Conservation (phyloP, 345 rosid species). For the Lumnitzera littorea region DNA sequence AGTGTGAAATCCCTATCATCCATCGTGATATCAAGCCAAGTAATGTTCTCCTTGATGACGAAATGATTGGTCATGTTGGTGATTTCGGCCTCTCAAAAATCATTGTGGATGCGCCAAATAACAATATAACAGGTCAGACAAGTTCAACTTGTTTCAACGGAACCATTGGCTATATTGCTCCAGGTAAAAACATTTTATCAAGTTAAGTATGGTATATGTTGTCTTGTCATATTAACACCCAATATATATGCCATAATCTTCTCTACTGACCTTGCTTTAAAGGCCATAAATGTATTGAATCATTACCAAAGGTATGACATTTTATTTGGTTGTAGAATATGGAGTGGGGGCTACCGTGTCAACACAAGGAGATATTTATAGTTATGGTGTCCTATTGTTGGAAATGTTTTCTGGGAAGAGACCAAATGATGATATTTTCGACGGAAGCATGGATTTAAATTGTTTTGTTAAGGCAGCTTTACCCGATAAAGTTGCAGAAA, state of each 20-base stretch:
- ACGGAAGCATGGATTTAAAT: conserved; percentile 11
- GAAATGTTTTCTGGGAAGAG: conserved; percentile 18
- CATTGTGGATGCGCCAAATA: neutral
- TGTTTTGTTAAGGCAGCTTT: conserved; percentile 7
- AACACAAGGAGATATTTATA: conserved; percentile 14
- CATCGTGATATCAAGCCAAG: conserved; percentile 5
- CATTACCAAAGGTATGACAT: neutral
- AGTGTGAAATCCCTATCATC: neutral
- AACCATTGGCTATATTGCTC: conserved; percentile 4
- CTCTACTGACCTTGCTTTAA: neutral
- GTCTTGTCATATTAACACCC: neutral
- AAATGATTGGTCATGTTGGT: conserved; percentile 6
- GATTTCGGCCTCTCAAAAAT: conserved; percentile 3
- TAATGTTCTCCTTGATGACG: conserved; percentile 5
- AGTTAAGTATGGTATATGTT: too few species aligned
- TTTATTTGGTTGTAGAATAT: conserved; percentile 11
- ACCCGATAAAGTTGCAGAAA: conserved; percentile 3
- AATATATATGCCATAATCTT: neutral
- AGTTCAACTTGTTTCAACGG: conserved; percentile 1
- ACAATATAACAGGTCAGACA: neutral
- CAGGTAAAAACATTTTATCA: neutral
- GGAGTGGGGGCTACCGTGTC: conserved; percentile 11
- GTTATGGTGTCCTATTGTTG: conserved; percentile 19
- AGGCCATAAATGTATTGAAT: neutral
- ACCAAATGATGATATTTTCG: conserved; percentile 5